A percentile compares a stretch with the other conserved stretches of the same genome.
phyloP scores from a whole-genome alignment of 1,284 basidiomycete species.

The Heterobasidion irregulare region DNA sequence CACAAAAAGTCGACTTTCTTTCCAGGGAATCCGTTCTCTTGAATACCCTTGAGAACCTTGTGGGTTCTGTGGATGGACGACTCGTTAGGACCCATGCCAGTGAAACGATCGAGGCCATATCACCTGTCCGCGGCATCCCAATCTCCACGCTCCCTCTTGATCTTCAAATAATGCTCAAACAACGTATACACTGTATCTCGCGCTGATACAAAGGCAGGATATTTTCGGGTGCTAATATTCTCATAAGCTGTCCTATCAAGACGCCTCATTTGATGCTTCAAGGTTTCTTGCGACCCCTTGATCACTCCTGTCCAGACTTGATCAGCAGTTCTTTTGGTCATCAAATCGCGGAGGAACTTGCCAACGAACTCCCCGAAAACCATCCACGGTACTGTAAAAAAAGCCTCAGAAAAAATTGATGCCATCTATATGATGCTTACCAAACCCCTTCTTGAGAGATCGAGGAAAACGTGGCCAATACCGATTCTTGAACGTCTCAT shows the following conservation, averaged over 20 bases:
- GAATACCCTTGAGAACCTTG: constrained; percentile 28
- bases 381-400: constrained; percentile 44
- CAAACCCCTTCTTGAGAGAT: constrained; percentile 42
- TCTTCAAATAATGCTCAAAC: constrained; percentile 44
- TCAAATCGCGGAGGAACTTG: constrained; percentile 12
- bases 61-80: constrained; percentile 32
- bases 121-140: constrained; percentile 60
- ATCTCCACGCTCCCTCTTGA: constrained; percentile 36
- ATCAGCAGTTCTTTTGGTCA: not conserved
- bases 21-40: constrained; percentile 26
- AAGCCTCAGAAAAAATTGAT: not conserved
- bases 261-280: constrained; percentile 25
- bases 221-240: constrained; percentile 37
- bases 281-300: constrained; percentile 51
- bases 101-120: not conserved
- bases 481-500: constrained; percentile 36
- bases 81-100: not conserved
- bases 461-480: constrained; percentile 66
- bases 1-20: constrained; percentile 51
- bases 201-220: constrained; percentile 44
- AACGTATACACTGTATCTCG: constrained; percentile 43
- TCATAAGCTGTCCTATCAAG: constrained; percentile 39
- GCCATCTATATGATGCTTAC: constrained; percentile 24
- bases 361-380: constrained; percentile 68
- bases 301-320: constrained; percentile 42